Percentiles rank a stretch among this genome's conserved stretches.
phyloP scores from a whole-genome alignment of 768 basidiomycete species.

The Agaricus blazei region DNA sequence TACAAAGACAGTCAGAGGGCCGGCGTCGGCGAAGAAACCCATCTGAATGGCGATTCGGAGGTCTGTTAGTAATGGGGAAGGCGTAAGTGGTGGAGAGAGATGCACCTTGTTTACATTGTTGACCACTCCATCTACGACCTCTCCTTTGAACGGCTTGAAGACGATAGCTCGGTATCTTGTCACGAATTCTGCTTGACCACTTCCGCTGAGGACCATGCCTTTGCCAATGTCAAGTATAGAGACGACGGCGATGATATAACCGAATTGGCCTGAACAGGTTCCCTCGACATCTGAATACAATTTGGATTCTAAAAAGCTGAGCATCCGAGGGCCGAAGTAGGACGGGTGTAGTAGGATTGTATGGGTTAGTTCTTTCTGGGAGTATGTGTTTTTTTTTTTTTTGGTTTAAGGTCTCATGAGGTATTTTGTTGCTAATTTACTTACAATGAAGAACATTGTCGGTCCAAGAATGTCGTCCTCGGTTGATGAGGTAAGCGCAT shows the following conservation, averaged over 20 bases:
- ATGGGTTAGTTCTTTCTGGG: conserved; percentile 91
- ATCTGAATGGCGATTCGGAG: conserved; percentile 47
- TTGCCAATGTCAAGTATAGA: conserved; percentile 89
- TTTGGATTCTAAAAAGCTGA: conserved; percentile 88
- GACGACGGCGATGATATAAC: conserved; percentile 90
- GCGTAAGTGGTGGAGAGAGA: not conserved
- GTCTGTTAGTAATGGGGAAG: not conserved
- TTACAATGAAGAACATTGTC: conserved; percentile 71
- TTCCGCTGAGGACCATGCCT: conserved; percentile 87
- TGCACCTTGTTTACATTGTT: conserved; percentile 92
- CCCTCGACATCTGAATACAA: conserved; percentile 96
- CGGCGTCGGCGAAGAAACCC: conserved; percentile 98
- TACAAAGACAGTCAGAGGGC: conserved; percentile 91
- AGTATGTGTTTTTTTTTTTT: conserved; percentile 1
- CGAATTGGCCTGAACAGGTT: conserved; percentile 92
- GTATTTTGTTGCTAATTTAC: conserved; percentile 19
- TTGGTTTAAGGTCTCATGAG: not conserved
- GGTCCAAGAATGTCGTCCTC: not conserved
- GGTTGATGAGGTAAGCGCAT: too few relatives aligned
- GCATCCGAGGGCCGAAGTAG: conserved; percentile 95
- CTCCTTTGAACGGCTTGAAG: conserved; percentile 99
- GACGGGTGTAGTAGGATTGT: conserved; percentile 97
- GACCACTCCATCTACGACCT: conserved; percentile 95
- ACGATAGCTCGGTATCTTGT: conserved; percentile 95
- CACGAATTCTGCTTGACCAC: conserved; percentile 94